Evolutionary conservation across 768 basidiomycete genomes (phyloP).

Genomic region (Boletellus sp.): DNA sequence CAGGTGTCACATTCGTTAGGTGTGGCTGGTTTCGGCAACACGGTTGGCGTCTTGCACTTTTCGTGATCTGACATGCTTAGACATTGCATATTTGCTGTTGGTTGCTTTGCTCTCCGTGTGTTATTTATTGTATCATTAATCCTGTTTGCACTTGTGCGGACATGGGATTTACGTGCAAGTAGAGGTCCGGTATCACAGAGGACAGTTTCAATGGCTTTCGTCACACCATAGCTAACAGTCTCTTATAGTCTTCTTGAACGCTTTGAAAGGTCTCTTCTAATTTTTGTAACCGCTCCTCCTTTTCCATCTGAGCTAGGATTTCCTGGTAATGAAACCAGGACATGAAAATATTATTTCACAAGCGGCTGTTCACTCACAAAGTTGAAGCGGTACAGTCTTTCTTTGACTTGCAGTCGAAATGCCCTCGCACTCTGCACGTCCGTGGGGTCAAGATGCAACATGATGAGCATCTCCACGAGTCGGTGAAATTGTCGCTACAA

Average conservation of each 20-base stretch:
- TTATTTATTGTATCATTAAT: conserved; percentile 27
- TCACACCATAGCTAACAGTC: conserved; percentile 61
- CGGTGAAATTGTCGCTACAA: conserved; percentile 88
- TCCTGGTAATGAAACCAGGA: conserved; percentile 48
- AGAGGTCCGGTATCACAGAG: conserved; percentile 11
- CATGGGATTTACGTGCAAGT: not conserved
- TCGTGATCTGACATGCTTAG: conserved; percentile 15
- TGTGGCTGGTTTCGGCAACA: conserved; percentile 78
- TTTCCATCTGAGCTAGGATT: conserved; percentile 82
- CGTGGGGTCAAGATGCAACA: conserved; percentile 61
- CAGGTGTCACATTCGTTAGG: conserved; percentile 46
- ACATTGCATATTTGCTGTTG: conserved; percentile 17
- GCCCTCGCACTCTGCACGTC: conserved; percentile 55
- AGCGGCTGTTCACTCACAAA: conserved; percentile 53
- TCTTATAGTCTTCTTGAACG: conserved; percentile 79
- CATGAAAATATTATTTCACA: not conserved
- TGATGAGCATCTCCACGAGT: conserved; percentile 85
- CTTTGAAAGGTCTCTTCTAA: conserved; percentile 90
- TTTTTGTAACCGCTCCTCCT: conserved; percentile 82
- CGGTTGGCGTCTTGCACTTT: conserved; percentile 34
- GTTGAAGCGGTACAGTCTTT: conserved; percentile 92
- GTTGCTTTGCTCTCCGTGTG: conserved; percentile 10
- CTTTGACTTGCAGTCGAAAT: conserved; percentile 90
- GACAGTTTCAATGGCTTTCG: not conserved
- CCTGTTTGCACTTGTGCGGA: not conserved